Evolutionary conservation across 2,329 filamentous ascomycete species (phyloP).

Genomic region (Pleomassaria siparia): DNA sequence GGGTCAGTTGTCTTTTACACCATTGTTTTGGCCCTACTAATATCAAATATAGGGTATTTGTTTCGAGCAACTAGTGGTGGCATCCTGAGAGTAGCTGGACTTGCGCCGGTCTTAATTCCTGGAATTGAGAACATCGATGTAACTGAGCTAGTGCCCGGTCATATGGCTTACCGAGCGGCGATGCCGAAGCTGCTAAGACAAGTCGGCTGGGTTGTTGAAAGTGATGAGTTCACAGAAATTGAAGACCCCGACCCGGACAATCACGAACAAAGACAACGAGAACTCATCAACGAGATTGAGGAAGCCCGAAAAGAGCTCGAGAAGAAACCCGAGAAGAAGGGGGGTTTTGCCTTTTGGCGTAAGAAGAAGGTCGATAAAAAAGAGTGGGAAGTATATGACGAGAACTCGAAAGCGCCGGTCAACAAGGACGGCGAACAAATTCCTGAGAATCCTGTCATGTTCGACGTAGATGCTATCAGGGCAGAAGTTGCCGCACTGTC

Average conservation of each 20-base stretch:
- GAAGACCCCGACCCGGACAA: slow-evolving; percentile 97
- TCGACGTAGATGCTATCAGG: slow-evolving; percentile 93
- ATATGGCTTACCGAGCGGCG: slow-evolving; percentile 93
- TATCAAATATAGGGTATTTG: slow-evolving; percentile 63
- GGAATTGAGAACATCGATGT: slow-evolving; percentile 89
- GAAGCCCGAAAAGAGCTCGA: slow-evolving; percentile 87
- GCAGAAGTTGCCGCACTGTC: slow-evolving; percentile 70
- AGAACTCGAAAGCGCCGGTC: slow-evolving; percentile 46
- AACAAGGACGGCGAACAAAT: slow-evolving; percentile 35
- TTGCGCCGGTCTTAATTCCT: slow-evolving; percentile 76
- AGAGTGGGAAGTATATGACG: slow-evolving; percentile 93
- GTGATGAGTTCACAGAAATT: slow-evolving; percentile 93
- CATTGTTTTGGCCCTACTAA: slow-evolving; percentile 9
- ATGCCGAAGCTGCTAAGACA: slow-evolving; percentile 87
- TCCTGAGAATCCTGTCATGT: slow-evolving; percentile 69
- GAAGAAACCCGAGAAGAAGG: slow-evolving; percentile 68
- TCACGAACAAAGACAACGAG: slow-evolving; percentile 80
- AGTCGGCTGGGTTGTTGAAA: slow-evolving; percentile 88
- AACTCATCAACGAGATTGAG: slow-evolving; percentile 95
- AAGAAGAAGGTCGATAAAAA: slow-evolving; percentile 81
- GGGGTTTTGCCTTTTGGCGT: slow-evolving; percentile 70
- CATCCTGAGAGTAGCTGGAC: slow-evolving; percentile 82
- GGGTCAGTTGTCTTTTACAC: slow-evolving; percentile 47
- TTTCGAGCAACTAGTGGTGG: slow-evolving; percentile 94
- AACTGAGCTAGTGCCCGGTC: slow-evolving; percentile 80